Conservation (phyloP, 2,329 filamentous ascomycete genomes). For the Chrysoporthe cubensis region DNA sequence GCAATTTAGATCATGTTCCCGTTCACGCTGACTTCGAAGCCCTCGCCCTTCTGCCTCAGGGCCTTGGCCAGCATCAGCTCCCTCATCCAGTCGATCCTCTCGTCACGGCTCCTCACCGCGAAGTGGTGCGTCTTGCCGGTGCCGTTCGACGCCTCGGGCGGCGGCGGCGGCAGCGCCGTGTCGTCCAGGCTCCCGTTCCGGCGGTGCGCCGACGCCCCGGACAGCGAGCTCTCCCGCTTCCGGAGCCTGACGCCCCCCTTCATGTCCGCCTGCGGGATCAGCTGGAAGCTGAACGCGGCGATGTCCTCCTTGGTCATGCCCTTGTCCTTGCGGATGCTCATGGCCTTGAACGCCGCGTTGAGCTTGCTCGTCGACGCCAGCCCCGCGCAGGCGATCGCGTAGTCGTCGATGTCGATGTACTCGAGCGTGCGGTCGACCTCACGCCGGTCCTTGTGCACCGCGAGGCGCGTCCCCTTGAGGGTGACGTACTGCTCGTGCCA, state of each 20-base stretch:
- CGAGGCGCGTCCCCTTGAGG: constrained; percentile 73
- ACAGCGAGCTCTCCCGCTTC: constrained; percentile 55
- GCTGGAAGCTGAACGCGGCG: constrained; percentile 81
- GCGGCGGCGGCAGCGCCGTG: constrained; percentile 34
- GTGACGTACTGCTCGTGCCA: constrained; percentile 94
- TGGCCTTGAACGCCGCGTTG: constrained; percentile 82
- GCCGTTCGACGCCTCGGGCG: constrained; percentile 57
- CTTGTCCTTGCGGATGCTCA: constrained; percentile 64
- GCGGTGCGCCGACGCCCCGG: constrained; percentile 18
- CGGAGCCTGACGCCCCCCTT: constrained; percentile 56
- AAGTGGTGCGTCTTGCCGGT: constrained; percentile 91
- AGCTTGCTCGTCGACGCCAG: constrained; percentile 79
- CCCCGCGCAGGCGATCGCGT: constrained; percentile 82
- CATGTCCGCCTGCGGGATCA: constrained; percentile 68
- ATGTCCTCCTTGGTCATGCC: constrained; percentile 55
- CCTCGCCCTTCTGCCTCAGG: constrained; percentile 79
- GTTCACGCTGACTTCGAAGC: constrained; percentile 81
- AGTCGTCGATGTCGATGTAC: constrained; percentile 86
- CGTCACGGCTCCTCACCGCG: constrained; percentile 82
- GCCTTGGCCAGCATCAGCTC: constrained; percentile 92
- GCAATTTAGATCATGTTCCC: constrained; percentile 69
- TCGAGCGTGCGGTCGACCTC: constrained; percentile 65
- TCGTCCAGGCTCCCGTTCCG: constrained; percentile 30
- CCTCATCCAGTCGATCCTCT: constrained; percentile 96
- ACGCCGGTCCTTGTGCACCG: constrained; percentile 71